Base-by-base conservation (phyloP, 2,329 filamentous ascomycete genomes). In the Fusarium algeriense region DNA sequence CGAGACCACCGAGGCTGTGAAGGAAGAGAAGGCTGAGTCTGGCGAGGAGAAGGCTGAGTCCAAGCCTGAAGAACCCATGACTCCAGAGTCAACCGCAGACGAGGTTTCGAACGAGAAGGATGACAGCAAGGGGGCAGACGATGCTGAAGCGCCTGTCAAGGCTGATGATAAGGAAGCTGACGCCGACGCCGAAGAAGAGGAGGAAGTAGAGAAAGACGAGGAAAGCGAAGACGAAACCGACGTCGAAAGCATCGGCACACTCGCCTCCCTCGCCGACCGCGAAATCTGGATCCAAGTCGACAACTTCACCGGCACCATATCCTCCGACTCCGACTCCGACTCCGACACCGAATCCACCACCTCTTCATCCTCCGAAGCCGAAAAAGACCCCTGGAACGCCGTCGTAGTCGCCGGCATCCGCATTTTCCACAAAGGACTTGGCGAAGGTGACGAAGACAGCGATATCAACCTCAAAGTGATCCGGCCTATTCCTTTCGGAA, bases 311-410 rank as follows among this genome's bases (percentile, higher is more conserved):
- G 62, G 61, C 53, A 60, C 60, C 20, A 43, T 61, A 45, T 46
- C 52, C 45, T 60, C 63, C 6, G 55, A 46, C 19, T 68, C 64
- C 6, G 55, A 46, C 19, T 68, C 64, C 19, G 58, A 58, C 7
- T 41, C 67, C 5, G 60, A 64, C 17, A 53, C 57, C 15, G 43
- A 50, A 23, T 61, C 62, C 13, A 43, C 41, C 14, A 48, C 38
- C 15, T 34, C 28, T 15, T 38, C 38, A 44, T 54, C 85, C n/a
- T 87, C 89, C 53, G 84, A 87, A 68, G 86, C 86, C 52, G 85
- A 88, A 68, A 81, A 83, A 28, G 85, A 88, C 43, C 86, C 88
- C 1, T 91, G 89, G 89, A 91, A 91, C 74, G 89, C 89, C 7
- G 85, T 90, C n/a, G 86, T 83, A 6, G 86, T 90, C 13, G 84